A percentile compares a stretch with the other conserved stretches of the same genome.
These are phyloP conservation scores for Debaryomyces hansenii DNA, from an alignment of 805 yeast species.

Conservation along the genomic window DNA sequence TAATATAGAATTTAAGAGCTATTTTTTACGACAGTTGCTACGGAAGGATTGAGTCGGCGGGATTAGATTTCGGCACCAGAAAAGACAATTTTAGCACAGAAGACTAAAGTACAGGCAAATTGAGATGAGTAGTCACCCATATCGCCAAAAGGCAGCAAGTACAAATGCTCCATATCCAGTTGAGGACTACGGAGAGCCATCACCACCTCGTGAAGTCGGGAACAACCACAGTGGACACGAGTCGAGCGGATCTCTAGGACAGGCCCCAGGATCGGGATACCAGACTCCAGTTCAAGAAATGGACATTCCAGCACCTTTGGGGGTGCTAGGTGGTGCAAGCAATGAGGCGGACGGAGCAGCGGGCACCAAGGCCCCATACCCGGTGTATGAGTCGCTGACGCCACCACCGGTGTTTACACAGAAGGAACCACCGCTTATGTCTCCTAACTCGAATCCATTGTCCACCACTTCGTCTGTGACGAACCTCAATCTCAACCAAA, in stretches of 20 bases:
- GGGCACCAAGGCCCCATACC: constrained; percentile 12
- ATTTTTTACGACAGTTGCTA: too few relatives aligned
- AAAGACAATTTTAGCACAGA: too few relatives aligned
- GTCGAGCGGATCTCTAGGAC: background rate
- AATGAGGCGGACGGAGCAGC: background rate
- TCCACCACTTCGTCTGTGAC: constrained; percentile 38
- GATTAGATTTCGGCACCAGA: too few relatives aligned
- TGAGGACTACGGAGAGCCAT: constrained; percentile 5
- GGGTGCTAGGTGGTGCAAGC: background rate
- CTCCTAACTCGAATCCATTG: constrained; percentile 29
- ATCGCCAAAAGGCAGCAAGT: constrained; percentile 22
- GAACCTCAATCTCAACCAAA: constrained; percentile 24
- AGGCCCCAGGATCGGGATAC: background rate
- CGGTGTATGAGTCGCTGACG: constrained; percentile 18
- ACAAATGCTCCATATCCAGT: constrained; percentile 17
- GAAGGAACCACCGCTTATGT: constrained; percentile 9
- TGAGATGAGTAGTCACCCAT: constrained; percentile 24
- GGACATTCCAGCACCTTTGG: background rate
- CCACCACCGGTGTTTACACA: constrained; percentile 30
- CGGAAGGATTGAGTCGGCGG: too few relatives aligned
- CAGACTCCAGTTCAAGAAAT: background rate
- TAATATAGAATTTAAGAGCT: too few relatives aligned
- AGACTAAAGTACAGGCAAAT: too few relatives aligned
- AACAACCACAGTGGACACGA: background rate
- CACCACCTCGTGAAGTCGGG: background rate